Evolutionary conservation across 2,329 filamentous ascomycete genomes (phyloP).

Genomic region (Aschersonia sp.): DNA sequence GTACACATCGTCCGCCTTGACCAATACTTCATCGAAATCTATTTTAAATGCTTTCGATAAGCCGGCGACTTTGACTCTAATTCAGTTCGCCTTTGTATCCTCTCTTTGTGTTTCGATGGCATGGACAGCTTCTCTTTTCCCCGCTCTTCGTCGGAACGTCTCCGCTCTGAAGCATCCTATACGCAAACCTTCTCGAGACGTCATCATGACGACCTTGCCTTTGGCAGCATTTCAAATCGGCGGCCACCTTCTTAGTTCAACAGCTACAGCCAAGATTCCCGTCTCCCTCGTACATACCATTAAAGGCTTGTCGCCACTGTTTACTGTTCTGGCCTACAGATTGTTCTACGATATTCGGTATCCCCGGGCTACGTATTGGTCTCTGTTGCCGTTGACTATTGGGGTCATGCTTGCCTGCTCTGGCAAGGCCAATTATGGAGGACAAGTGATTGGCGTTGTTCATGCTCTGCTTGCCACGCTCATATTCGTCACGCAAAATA

Average conservation of each 20-base stretch:
- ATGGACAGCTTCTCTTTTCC: slow-evolving; percentile 60
- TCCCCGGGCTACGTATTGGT: slow-evolving; percentile 73
- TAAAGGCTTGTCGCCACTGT: slow-evolving; percentile 89
- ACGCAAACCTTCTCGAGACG: slow-evolving; percentile 62
- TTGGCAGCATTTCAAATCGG: slow-evolving; percentile 85
- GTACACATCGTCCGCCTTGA: slow-evolving; percentile 91
- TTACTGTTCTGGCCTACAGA: slow-evolving; percentile 89
- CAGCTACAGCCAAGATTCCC: slow-evolving; percentile 85
- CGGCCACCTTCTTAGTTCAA: slow-evolving; percentile 86
- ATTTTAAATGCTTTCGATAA: slow-evolving; percentile 86
- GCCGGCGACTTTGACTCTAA: slow-evolving; percentile 78
- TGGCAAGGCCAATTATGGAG: slow-evolving; percentile 60
- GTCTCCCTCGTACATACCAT: slow-evolving; percentile 97
- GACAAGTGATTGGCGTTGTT: slow-evolving; percentile 78
- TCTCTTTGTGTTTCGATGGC: slow-evolving; percentile 73
- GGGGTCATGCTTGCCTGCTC: slow-evolving; percentile 97
- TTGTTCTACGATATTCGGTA: slow-evolving; percentile 82
- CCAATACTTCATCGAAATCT: slow-evolving; percentile 95
- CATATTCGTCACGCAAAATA: slow-evolving; percentile 96
- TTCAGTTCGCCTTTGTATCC: slow-evolving; percentile 90
- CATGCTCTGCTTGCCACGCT: slow-evolving; percentile 83
- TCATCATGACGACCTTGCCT: slow-evolving; percentile 79
- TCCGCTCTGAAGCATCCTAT: slow-evolving; percentile 77
- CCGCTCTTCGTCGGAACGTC: slow-evolving; percentile 53
- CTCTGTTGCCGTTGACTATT: slow-evolving; percentile 75